Conservation (phyloP, 169 alveolate genomes). For the Plasmodium knowlesi region DNA sequence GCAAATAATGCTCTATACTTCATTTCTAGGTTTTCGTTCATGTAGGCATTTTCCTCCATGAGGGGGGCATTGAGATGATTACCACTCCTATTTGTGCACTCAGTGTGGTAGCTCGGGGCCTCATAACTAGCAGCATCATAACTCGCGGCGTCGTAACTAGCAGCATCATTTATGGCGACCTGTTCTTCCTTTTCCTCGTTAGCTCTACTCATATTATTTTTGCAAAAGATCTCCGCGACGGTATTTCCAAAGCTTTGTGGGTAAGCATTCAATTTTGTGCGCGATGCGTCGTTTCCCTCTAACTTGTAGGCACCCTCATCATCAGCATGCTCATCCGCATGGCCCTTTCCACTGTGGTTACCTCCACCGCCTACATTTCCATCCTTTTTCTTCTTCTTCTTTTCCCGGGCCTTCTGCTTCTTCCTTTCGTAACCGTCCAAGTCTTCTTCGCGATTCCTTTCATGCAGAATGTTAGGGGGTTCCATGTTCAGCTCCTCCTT, state of each 20-base stretch:
- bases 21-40: background rate
- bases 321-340: background rate
- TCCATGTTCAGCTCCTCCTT: background rate
- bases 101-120: background rate
- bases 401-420: background rate
- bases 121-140: background rate
- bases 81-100: background rate
- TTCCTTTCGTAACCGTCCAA: background rate
- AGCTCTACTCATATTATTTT: slow-evolving; percentile 8
- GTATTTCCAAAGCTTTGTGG: slow-evolving; percentile 6
- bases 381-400: background rate
- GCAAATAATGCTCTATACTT: background rate
- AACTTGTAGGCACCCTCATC: background rate
- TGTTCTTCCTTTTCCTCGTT: slow-evolving; percentile 6
- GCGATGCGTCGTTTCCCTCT: background rate
- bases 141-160: no score
- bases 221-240: slow-evolving; percentile 14
- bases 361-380: background rate
- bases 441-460: background rate
- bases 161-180: background rate
- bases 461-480: background rate
- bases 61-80: background rate
- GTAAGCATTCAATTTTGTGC: background rate
- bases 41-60: background rate
- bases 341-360: background rate